Base-by-base conservation (phyloP, 2,329 filamentous ascomycete genomes). In the Nothophaeocryptopus gaeumannii region DNA sequence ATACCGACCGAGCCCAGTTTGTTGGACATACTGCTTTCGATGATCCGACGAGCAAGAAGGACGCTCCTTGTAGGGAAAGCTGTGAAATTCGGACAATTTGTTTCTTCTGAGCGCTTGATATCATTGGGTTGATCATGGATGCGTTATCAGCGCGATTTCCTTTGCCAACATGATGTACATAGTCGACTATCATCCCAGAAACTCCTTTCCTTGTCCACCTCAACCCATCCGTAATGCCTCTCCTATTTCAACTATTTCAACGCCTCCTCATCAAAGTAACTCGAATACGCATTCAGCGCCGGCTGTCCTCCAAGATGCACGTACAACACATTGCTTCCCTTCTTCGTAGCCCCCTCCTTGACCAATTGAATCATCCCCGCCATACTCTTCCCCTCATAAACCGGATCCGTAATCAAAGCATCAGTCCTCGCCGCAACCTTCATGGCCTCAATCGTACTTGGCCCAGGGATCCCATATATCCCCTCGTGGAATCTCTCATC, bases 371-470 rank as follows among this genome's bases (percentile, higher is more conserved):
- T 80, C 83, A 88, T 78, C 0, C 85, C 85, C 3, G 84, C 84
- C 66, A 89, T 70, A 58, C 81, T 86, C 78, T 89, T 89, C 1
- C 86, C 86, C 70, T 88, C 85, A 61, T 89, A 89, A 1, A 89
- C 85, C 0, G 85, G 85, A 63, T 89, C 85, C 0, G 84, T 88
- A 55, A 89, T 85, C 59, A 89, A 83, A 0, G 79, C 85, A 71
- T 89, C 86, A 1, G 81, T 86, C 51, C 73, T 67, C 0, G 85
- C 85, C 5, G 81, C 83, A 62, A 86, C 83, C 66, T 78, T 78
- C 64, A 89, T 88, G 0, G 84, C 85, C 30, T 82, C 82, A 42
- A 84, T 76, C 1, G 85, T 89, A 60, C 72, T 71, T 64, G 80
- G 70, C 57, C 86, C 82, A 0, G 84, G 83, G 49, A 87, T 76